Base-by-base conservation (phyloP, 345 rosid genomes). In the Nasturtium officinale region DNA sequence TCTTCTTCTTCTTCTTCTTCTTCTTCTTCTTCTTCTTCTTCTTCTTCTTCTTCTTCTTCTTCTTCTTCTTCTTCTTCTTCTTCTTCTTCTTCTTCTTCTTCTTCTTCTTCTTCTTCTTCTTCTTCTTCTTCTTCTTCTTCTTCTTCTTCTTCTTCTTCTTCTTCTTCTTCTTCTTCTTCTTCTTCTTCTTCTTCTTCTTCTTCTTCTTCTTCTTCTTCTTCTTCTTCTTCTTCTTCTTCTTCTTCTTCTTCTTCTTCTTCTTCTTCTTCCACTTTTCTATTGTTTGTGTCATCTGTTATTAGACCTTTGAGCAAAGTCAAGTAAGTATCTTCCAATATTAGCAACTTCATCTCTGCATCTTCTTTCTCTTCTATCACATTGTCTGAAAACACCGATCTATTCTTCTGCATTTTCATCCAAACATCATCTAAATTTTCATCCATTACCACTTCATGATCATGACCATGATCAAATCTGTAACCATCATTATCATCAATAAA, bases 281-380 rank as follows among this genome's bases (percentile, higher is more conserved):
- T 80, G 5, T 46, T 50, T 20, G 7, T 69, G 42, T 72, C 77
- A 77, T 56, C 72, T 13, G 75, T 58, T 3, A 67, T 2, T 30
- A 75, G 25, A 63, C 88, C 73, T 79, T 60, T 72, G 40, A 85
- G 65, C 26, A 86, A 61, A 35, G 83, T 54, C 61, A 69, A 55
- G 74, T 77, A 79, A 45, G 63, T 83, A 54, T 81, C 82, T 58
- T 85, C 88, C 65, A 75, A 69, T 23, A 81, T 56, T 76, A 63
- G 9, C 17, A 50, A 35, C 8, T 51, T 78, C 46, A 85, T 69
- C 63, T 75, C 54, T 64, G 47, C 61, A 50, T 83, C 84, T 61
- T 84, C 89, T 13, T 80, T 80, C 69, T 79, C 80, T 61, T 84
- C 85, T 72, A 32, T 53, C 9, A 2, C 60, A 4, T 45, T 37